Base-by-base conservation (phyloP, 139 green algal species). In the Chlorella vulgaris region DNA sequence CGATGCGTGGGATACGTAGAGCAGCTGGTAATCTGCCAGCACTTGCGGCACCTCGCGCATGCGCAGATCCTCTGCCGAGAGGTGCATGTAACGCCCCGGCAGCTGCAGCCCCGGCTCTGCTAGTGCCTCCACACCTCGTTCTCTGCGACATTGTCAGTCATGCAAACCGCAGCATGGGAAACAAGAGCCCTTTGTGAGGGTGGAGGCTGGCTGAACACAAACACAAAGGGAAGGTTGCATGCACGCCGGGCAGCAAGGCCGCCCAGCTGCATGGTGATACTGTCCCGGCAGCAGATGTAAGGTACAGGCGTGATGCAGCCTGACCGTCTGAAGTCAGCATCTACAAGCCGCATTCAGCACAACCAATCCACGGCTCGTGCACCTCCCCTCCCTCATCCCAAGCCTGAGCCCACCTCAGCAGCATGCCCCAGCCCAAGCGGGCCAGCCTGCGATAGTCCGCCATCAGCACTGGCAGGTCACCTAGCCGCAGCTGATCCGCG, bases 381-480 rank as follows among this genome's bases (percentile, higher is more conserved):
- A n/a, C n/a, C n/a, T n/a, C n/a, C n/a, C n/a, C 21, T 22, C 39
- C 26, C 10, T 62, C 42, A 18, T 21, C 0, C 26, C 7, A 10
- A 26, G 28, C 29, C 2, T 28, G 6, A 61, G 40, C 26, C 28
- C 70, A 79, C 73, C 73, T 69, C 2, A 85, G 47, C 62, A 76
- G 15, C 70, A 71, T 35, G 33, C 28, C 47, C 82, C 82, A 86
- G 0, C 82, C 82, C 47, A 76, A 26, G 5, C 65, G 38, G 2
- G 82, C 82, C 70, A 86, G 78, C 35, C 74, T 50, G 36, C 82
- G 36, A 50, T 86, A 86, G 31, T 86, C 82, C 2, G 65, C 78
- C 82, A 86, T 78, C 35, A 86, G 73, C 35, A 80, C 71, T 0
- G 66, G 76, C 50, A 86, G 51, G 24, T 82, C 74, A 0, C 73